phyloP scores from a whole-genome alignment of 495 filamentous ascomycete species.

The Pyrenopolyporus hunteri region DNA sequence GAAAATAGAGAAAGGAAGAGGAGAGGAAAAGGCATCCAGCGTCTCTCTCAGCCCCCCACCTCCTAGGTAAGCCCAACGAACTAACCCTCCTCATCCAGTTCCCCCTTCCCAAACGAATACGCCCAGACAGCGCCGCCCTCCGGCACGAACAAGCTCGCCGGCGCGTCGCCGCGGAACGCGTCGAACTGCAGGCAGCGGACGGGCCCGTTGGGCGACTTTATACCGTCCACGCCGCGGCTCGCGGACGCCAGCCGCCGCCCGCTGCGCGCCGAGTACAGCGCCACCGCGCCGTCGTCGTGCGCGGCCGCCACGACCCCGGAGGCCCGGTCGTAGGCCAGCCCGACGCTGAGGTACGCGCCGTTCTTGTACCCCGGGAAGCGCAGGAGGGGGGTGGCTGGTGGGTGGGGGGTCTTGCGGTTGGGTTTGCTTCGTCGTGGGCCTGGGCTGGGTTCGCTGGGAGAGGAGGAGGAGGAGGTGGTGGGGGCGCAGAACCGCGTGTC shows the following conservation, averaged over 20 bases:
- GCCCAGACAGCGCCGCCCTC: constrained; percentile 28
- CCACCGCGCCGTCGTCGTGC: constrained; percentile 49
- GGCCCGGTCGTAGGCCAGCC: constrained; percentile 43
- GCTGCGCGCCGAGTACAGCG: constrained; percentile 47
- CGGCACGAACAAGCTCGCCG: constrained; percentile 43
- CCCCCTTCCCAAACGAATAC: constrained; percentile 39
- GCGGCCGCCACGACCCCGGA: constrained; percentile 50
- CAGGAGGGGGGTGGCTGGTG: constrained; percentile 39
- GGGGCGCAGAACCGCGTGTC: constrained; percentile 43
- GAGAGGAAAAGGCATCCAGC: not conserved
- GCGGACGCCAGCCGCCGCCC: constrained; percentile 40
- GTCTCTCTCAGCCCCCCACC: not conserved
- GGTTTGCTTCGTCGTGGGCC: not conserved
- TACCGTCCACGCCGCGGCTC: constrained; percentile 10
- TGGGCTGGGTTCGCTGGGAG: not conserved
- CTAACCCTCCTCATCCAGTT: constrained; percentile 11
- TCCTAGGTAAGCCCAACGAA: not conserved
- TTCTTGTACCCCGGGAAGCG: constrained; percentile 47
- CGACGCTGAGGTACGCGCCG: constrained; percentile 41
- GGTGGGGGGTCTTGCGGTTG: not conserved
- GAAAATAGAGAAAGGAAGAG: not conserved
- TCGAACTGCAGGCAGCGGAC: constrained; percentile 43
- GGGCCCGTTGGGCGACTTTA: constrained; percentile 10
- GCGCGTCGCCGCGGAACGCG: constrained; percentile 40
- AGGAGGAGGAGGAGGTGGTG: not conserved